Evolutionary conservation across 345 rosid genomes (phyloP), one percentile per base, ranked within the genome.

Genomic region (Eucalyptus sp.): DNA sequence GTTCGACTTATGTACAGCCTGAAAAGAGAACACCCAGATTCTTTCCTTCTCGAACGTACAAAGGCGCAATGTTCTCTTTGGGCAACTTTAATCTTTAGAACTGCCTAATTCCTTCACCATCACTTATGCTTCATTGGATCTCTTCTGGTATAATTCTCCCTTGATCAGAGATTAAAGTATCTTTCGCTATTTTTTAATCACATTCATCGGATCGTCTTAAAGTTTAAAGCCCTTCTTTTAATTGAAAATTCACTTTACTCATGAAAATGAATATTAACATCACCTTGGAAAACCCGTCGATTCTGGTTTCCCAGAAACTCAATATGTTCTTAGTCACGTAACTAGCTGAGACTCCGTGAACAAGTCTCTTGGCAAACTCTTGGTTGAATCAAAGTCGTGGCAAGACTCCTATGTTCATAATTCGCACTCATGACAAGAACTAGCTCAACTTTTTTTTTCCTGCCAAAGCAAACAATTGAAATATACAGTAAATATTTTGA

Each of bases 41-140:
- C 93, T 86, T 93, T 90, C 43, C 94, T 93, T 93, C 80, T 31
- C 81, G 52, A 48, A 51, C 33, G 33, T 9, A 89, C 58, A 89
- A 89, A 80, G 51, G 87, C n/a, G 88, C 3, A 31, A 37, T 25
- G 88, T 88, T 76, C 81, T 49, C 56, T 25, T 17, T 2, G 13
- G 44, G 68, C 83, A 50, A 50, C 86, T 89, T 16, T 83, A 29
- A 43, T 27, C 64, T 54, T 58, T 44, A 49, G 86, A 66, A 84
- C 29, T 10, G 20, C 8, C 48, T 76, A 76, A 6, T 76, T 41
- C 84, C 84, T 41, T 76, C 84, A 22, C 48, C 84, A 41, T 20
- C 84, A 76, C 84, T 76, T 76, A 76, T 76, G 84, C 84, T 20
- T 20, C 84, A 22, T 20, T 41, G 2, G 83, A 8, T 20, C 25